Percentiles rank a stretch among this genome's conserved stretches.
Conservation (phyloP, 768 basidiomycete genomes). For the Termitomyces sp. region DNA sequence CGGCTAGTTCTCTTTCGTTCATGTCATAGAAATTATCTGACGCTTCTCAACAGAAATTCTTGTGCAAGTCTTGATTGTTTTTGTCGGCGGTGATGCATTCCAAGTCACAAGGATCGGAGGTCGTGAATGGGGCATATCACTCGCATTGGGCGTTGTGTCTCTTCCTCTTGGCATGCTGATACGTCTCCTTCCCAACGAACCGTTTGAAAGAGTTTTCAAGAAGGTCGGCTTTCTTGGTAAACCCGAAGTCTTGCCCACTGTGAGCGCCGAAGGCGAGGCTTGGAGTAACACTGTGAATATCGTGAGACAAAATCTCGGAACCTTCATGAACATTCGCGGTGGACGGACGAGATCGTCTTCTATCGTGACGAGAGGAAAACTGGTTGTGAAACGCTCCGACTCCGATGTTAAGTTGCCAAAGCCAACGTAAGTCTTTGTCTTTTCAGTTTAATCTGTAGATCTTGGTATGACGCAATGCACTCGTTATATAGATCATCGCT, state of each 20-base stretch:
- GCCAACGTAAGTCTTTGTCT: conserved; percentile 34
- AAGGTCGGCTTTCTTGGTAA: conserved; percentile 57
- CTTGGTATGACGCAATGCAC: background rate
- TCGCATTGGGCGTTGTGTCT: conserved; percentile 83
- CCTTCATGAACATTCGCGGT: conserved; percentile 82
- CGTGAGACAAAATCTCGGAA: conserved; percentile 83
- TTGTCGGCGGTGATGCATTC: conserved; percentile 90
- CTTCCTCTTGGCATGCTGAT: conserved; percentile 85
- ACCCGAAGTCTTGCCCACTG: conserved; percentile 62
- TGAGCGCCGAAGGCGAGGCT: conserved; percentile 53
- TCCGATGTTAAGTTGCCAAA: conserved; percentile 47
- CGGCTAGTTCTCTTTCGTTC: conserved; percentile 53
- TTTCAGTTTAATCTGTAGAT: conserved; percentile 1
- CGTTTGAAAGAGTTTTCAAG: conserved; percentile 60
- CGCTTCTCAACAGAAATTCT: conserved; percentile 62
- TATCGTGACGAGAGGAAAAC: conserved; percentile 79
- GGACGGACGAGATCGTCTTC: conserved; percentile 85
- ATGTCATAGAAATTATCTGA: background rate
- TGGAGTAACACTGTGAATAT: conserved; percentile 81
- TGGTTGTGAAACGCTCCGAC: conserved; percentile 41
- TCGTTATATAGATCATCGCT: conserved; percentile 28
- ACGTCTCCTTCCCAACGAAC: conserved; percentile 76
- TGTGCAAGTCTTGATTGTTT: conserved; percentile 85
- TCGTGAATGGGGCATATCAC: conserved; percentile 90
- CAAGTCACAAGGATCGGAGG: conserved; percentile 77